Conservation (phyloP, 441 rosid species). For the Erodium moschatum region DNA sequence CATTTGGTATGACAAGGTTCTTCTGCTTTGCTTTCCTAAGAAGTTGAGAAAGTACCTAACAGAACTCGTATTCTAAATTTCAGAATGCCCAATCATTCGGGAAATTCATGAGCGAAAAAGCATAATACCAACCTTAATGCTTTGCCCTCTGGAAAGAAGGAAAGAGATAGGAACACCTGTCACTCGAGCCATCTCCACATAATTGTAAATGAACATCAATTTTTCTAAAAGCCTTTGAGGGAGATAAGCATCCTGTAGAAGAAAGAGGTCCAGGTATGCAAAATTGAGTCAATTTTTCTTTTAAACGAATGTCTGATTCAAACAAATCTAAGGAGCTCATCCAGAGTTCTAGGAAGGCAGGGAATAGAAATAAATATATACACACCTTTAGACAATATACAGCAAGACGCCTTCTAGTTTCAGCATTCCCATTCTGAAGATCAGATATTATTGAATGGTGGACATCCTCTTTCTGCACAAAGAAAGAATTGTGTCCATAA, state of each 20-base stretch:
- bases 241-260: constrained; percentile 90
- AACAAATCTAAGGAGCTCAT: not conserved
- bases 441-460: constrained; percentile 97
- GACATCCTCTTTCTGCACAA: constrained; percentile 87
- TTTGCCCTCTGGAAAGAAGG: constrained; percentile 97
- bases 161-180: constrained; percentile 94
- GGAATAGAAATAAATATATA: constrained; percentile 11
- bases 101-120: constrained; percentile 20
- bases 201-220: constrained; percentile 82
- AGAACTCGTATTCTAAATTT: constrained; percentile 22
- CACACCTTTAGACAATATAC: constrained; percentile 92
- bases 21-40: constrained; percentile 88
- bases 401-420: constrained; percentile 97
- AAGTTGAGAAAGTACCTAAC: constrained; percentile 92
- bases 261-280: constrained; percentile 11
- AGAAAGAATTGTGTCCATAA: constrained; percentile 11
- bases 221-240: constrained; percentile 96
- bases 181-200: constrained; percentile 99
- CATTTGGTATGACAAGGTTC: constrained; percentile 77
- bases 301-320: not conserved
- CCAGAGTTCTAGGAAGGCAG: constrained; percentile 4
- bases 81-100: constrained; percentile 18
- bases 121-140: constrained; percentile 60
- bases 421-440: constrained; percentile 97
- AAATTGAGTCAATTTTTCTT: not conserved